Percentiles rank a stretch among this genome's conserved stretches.
Evolutionary conservation across 225 moss, liverwort and hornwort genomes (phyloP).

Genomic region (Straminergon stramineum): DNA sequence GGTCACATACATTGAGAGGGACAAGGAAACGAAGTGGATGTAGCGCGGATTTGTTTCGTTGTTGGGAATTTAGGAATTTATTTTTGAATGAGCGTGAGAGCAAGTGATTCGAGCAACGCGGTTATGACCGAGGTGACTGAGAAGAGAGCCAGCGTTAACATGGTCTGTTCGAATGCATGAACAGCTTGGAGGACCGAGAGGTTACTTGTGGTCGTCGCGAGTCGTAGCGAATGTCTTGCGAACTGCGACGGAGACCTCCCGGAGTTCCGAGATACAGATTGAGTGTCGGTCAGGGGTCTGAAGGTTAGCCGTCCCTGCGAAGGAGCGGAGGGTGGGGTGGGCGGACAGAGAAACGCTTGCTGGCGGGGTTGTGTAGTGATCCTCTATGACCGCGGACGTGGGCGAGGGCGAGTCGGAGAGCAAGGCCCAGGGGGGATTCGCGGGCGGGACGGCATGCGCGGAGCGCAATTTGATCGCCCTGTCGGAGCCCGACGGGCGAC

Average conservation of each 20-base stretch:
- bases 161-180: not conserved
- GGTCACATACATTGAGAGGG: not conserved
- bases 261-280: constrained; percentile 56
- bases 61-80: not conserved
- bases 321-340: not conserved
- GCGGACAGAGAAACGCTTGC: not conserved
- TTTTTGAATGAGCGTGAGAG: not conserved
- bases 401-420: constrained; percentile 54
- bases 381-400: constrained; percentile 65
- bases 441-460: constrained; percentile 7
- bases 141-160: not conserved
- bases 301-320: constrained; percentile 16
- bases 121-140: not conserved
- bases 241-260: constrained; percentile 45
- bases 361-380: not conserved
- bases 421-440: constrained; percentile 9
- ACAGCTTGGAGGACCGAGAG: constrained; percentile 1
- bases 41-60: too few species aligned
- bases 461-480: constrained; percentile 17
- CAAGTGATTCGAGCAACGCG: too few species aligned
- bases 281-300: constrained; percentile 68
- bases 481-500: constrained; percentile 4
- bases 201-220: not conserved
- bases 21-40: accelerated
- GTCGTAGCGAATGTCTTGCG: constrained; percentile 75